Base-by-base conservation (phyloP, 257 asterid species). In the Rauvolfia tetraphylla region DNA sequence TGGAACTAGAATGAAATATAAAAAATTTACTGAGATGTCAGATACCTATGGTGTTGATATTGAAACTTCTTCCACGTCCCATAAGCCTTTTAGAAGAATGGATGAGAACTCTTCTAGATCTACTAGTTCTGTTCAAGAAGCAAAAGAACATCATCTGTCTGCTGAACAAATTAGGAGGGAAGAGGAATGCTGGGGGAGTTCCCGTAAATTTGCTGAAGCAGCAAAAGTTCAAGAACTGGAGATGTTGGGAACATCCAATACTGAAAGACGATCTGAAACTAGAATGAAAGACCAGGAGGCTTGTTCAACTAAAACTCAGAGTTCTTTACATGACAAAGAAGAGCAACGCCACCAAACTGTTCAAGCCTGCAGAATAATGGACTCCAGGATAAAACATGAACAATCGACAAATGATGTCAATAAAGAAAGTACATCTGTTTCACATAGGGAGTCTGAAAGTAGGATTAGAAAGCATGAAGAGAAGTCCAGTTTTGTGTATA, bases 1-100 rank as follows among this genome's bases (percentile, higher is more conserved):
- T 61, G 90, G 86, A 81, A 82, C 85, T 13, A 82, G 78, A 81
- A 79, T 79, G 78, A 92, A 91, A 82, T 79, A 90, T 58, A 89
- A 92, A 80, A 88, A 86, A 36, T 84, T 84, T 75, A 81, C 6
- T n/a, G 92, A 82, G 59, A 75, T 62, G 49, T 83, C 84, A 25
- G 87, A 83, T 63, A 74, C 74, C 49, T 80, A 27, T 75, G 79
- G 54, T 74, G 78, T 79, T 74, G 83, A 74, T 83, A 79, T 73
- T 23, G 80, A 72, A 66, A 71, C 81, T 36, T 78, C 84, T 83
- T 77, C 86, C 41, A 79, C 84, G 76, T 81, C 90, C 53, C 82
- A 76, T 72, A 81, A 54, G 81, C 80, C 68, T 58, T 72, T 81
- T 77, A 44, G 85, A 58, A 79, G 78, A 58, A 76, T 79, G 75